Conservation (phyloP, 164 flowering plant genomes). For the Euptelea pleiosperma region DNA sequence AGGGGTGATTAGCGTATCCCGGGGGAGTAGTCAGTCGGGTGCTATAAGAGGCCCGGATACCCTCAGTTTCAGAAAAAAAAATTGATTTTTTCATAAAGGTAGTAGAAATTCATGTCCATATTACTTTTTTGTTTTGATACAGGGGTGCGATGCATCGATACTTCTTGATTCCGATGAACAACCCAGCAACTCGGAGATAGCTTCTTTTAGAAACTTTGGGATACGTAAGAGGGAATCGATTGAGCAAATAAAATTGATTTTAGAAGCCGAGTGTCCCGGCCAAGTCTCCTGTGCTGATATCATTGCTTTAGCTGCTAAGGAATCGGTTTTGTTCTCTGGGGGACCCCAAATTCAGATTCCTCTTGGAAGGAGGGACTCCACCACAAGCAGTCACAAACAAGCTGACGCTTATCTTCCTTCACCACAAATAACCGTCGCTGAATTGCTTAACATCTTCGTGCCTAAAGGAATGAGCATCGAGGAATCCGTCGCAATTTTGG, state of each 20-base stretch:
- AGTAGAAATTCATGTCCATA: too few relatives aligned
- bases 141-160: conserved; percentile 43
- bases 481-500: conserved; percentile 27
- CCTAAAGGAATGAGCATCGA: conserved; percentile 25
- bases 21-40: too few relatives aligned
- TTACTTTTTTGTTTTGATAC: neutral
- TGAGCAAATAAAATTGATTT: conserved; percentile 12
- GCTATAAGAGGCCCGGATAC: too few relatives aligned
- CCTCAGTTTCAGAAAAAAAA: too few relatives aligned
- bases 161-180: conserved; percentile 17
- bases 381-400: conserved; percentile 6
- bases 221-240: conserved; percentile 22
- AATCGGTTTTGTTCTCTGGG: conserved; percentile 23
- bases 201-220: conserved; percentile 22
- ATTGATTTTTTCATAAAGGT: too few relatives aligned
- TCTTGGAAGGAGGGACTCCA: conserved; percentile 30
- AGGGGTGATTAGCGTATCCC: too few relatives aligned
- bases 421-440: conserved; percentile 11
- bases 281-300: conserved; percentile 37
- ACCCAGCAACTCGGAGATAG: conserved; percentile 18
- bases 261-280: conserved; percentile 29
- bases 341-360: conserved; percentile 28
- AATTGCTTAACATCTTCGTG: conserved; percentile 13
- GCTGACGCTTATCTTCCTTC: conserved; percentile 25
- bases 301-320: conserved; percentile 27